A percentile compares a stretch with the other conserved stretches of the same genome.
Evolutionary conservation across 176 grass and related monocot species (phyloP).

Genomic region (Rhynchospora pubera): DNA sequence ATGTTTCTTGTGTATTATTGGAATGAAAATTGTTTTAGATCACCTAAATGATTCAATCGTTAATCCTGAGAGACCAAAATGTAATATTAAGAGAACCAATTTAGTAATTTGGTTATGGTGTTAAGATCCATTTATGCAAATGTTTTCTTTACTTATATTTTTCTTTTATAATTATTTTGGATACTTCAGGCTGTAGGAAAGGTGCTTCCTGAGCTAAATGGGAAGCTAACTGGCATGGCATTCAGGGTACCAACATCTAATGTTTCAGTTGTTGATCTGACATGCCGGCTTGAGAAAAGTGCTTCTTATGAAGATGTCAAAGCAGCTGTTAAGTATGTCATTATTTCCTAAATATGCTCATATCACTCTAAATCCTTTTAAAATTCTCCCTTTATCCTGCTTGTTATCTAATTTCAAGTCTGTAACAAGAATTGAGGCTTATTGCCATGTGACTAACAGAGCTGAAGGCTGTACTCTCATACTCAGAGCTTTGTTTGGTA

Average conservation of each 20-base stretch:
- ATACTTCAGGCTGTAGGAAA: constrained; percentile 82
- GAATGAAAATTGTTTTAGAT: not conserved
- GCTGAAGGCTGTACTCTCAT: not conserved
- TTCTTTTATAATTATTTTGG: not conserved
- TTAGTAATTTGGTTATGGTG: not conserved
- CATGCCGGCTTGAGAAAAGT: constrained; percentile 84
- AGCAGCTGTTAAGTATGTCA: constrained; percentile 80
- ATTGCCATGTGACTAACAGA: not conserved
- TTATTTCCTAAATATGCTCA: constrained; percentile 9
- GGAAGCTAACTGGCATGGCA: constrained; percentile 94
- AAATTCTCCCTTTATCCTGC: not conserved
- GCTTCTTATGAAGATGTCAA: constrained; percentile 98
- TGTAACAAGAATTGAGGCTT: not conserved
- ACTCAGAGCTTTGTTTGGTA: not conserved
- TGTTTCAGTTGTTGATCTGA: constrained; percentile 97
- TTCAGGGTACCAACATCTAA: constrained; percentile 97
- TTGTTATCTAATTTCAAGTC: not conserved
- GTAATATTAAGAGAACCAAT: not conserved
- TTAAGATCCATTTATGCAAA: not conserved
- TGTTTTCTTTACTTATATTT: no score
- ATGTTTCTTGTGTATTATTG: not conserved
- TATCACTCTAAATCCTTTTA: not conserved
- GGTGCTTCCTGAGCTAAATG: constrained; percentile 86
- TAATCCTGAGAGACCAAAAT: not conserved
- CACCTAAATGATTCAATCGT: not conserved